Percentiles rank a stretch among this genome's conserved stretches.
phyloP scores from a whole-genome alignment of 495 filamentous ascomycete species.

The Hypoxylon subgilvum region DNA sequence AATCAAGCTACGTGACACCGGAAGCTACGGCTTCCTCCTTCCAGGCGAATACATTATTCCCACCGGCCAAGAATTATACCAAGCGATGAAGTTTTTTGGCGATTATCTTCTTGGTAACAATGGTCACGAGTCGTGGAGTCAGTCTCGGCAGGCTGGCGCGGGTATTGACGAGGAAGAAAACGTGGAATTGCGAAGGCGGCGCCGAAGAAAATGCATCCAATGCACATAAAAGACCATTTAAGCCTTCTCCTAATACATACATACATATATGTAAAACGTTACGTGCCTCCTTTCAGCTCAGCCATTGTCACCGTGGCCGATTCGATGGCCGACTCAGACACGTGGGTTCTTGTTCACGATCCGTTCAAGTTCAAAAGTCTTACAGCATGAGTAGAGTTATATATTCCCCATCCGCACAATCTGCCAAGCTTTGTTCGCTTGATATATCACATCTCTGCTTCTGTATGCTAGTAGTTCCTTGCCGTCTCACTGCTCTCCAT shows the following conservation, averaged over 20 bases:
- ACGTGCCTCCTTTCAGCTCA: neutral
- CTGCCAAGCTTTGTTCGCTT: too few relatives aligned
- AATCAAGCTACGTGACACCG: slow-evolving; percentile 92
- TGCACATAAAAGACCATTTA: slow-evolving; percentile 11
- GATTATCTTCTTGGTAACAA: slow-evolving; percentile 69
- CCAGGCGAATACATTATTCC: slow-evolving; percentile 88
- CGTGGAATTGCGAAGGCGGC: slow-evolving; percentile 33
- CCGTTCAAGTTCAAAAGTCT: too few relatives aligned
- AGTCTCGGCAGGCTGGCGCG: slow-evolving; percentile 2
- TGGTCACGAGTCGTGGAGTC: slow-evolving; percentile 55
- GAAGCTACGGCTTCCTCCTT: slow-evolving; percentile 91
- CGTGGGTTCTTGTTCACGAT: too few relatives aligned
- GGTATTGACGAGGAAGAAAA: slow-evolving; percentile 12
- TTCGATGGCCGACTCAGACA: too few relatives aligned
- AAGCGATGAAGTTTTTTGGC: slow-evolving; percentile 80
- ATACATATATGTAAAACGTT: too few relatives aligned
- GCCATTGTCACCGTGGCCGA: too few relatives aligned
- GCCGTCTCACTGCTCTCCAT: too few relatives aligned
- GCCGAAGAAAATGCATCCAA: slow-evolving; percentile 17
- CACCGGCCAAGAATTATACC: slow-evolving; percentile 84
- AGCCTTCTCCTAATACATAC: too few relatives aligned
- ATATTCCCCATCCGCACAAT: too few relatives aligned
- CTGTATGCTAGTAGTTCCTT: too few relatives aligned
- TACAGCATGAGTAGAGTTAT: too few relatives aligned
- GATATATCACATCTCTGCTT: too few relatives aligned